phyloP scores from a whole-genome alignment of 495 filamentous ascomycete genomes.

The Neurospora sp. region DNA sequence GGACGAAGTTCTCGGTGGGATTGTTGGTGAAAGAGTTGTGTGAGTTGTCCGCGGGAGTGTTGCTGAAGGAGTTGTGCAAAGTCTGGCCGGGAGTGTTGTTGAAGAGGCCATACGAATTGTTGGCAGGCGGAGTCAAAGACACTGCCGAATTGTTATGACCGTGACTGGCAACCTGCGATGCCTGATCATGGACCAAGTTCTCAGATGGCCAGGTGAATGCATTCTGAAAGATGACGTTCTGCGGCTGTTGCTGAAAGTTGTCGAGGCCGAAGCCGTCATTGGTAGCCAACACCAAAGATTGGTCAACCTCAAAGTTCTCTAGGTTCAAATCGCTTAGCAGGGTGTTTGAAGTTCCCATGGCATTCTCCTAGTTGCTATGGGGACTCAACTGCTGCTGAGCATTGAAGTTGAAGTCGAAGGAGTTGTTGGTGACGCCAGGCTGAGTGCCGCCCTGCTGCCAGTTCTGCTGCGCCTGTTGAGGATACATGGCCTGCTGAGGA shows the following conservation, averaged over 20 bases:
- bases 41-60: not conserved
- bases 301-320: not conserved
- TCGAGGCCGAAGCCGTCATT: not conserved
- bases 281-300: not conserved
- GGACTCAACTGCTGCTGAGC: not conserved
- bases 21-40: not conserved
- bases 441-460: not conserved
- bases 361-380: not conserved
- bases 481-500: not conserved
- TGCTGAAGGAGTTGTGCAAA: not conserved
- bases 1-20: not conserved
- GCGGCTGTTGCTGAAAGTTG: not conserved
- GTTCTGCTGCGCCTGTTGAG: not conserved
- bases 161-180: not conserved
- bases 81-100: not conserved
- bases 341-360: not conserved
- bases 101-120: not conserved
- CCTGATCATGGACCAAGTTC: not conserved
- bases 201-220: not conserved
- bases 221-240: not conserved
- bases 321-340: not conserved
- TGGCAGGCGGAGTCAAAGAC: not conserved
- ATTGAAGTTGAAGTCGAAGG: not conserved
- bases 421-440: not conserved
- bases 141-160: not conserved